Conservation (phyloP, 768 basidiomycete genomes). For the Suillus fuscotomentosus region DNA sequence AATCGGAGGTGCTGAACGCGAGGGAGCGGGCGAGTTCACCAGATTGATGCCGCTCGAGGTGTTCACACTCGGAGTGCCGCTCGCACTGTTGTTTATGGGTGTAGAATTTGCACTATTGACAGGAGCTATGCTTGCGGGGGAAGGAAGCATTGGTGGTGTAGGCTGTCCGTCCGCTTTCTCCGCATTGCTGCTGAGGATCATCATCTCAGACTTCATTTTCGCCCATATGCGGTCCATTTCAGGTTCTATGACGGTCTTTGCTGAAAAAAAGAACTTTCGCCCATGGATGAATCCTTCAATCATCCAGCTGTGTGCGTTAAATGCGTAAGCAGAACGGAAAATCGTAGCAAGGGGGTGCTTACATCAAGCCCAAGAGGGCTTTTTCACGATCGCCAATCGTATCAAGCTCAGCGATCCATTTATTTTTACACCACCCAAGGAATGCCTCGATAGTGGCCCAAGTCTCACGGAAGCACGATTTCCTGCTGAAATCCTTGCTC, state of each 20-base stretch:
- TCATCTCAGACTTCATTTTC: slow-evolving; percentile 34
- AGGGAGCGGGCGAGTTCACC: slow-evolving; percentile 17
- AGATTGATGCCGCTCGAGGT: slow-evolving; percentile 23
- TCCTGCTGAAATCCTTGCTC: slow-evolving; percentile 65
- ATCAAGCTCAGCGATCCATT: slow-evolving; percentile 50
- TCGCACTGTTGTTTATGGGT: slow-evolving; percentile 56
- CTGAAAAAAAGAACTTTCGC: slow-evolving; percentile 45
- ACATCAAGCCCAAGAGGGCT: slow-evolving; percentile 80
- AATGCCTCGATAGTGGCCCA: slow-evolving; percentile 73
- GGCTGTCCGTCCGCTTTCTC: slow-evolving; percentile 35
- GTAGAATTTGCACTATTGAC: slow-evolving; percentile 77
- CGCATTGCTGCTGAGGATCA: slow-evolving; percentile 31
- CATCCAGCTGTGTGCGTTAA: slow-evolving; percentile 56
- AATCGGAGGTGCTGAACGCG: slow-evolving; percentile 24
- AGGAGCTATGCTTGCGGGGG: slow-evolving; percentile 67
- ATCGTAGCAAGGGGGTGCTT: slow-evolving; percentile 35
- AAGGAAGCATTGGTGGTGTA: slow-evolving; percentile 77
- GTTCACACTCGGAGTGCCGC: slow-evolving; percentile 49
- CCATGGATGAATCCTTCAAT: slow-evolving; percentile 72
- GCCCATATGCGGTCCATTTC: slow-evolving; percentile 33
- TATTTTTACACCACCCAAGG: slow-evolving; percentile 68
- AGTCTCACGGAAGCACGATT: slow-evolving; percentile 54
- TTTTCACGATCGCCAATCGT: slow-evolving; percentile 46
- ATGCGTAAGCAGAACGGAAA: slow-evolving; percentile 24
- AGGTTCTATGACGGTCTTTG: slow-evolving; percentile 32